These are phyloP conservation scores for Phytophthora constricta DNA, from an alignment of 352 stramenopile species.

Conservation along the genomic window DNA sequence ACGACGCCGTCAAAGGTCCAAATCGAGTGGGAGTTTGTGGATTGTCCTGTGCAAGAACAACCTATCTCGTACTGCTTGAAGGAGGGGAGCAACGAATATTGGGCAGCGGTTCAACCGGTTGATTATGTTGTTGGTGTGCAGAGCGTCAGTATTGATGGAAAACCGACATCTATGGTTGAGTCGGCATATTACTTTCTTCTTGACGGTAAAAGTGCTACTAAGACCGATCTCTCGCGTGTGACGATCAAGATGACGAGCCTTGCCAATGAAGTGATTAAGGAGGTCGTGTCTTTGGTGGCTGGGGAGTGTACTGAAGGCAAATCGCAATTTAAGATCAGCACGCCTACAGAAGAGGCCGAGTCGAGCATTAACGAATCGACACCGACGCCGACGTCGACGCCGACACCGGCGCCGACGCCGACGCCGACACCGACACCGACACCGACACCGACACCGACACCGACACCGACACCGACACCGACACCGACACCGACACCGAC, in stretches of 20 bases:
- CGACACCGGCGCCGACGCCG: not conserved
- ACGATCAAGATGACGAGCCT: constrained; percentile 52
- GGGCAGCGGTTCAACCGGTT: constrained; percentile 30
- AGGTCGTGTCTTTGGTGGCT: constrained; percentile 55
- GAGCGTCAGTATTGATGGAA: constrained; percentile 24
- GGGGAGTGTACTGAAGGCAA: constrained; percentile 54
- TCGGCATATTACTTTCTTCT: constrained; percentile 72
- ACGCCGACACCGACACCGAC: not conserved
- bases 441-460: not conserved
- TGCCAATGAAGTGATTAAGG: constrained; percentile 52
- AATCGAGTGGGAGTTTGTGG: constrained; percentile 34
- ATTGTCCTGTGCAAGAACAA: constrained; percentile 13
- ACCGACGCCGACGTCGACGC: not conserved
- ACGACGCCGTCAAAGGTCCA: constrained; percentile 9
- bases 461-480: not conserved
- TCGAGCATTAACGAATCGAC: not conserved
- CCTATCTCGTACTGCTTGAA: constrained; percentile 29
- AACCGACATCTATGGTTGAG: constrained; percentile 59
- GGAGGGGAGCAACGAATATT: constrained; percentile 25
- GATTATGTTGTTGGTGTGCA: constrained; percentile 17
- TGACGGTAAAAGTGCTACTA: constrained; percentile 43
- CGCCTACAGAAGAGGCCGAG: not conserved
- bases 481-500: not conserved
- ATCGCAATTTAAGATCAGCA: constrained; percentile 16
- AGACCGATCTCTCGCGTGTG: constrained; percentile 47